phyloP scores from a whole-genome alignment of 106 monocot species.

The Dioscorea alata region DNA sequence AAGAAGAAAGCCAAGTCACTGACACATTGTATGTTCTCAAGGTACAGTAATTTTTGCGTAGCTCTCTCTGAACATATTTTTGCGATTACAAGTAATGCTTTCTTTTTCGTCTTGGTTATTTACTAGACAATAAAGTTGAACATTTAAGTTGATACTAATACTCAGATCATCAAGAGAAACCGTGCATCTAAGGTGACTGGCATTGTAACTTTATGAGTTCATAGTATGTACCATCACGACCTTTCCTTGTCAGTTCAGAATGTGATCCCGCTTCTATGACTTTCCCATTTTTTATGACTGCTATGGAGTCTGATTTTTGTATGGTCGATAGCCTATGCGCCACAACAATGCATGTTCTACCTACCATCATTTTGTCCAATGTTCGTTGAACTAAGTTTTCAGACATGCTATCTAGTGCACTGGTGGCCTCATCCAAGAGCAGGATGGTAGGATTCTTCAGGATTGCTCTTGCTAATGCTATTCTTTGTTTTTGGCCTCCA shows the following conservation, averaged over 20 bases:
- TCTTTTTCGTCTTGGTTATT: background rate
- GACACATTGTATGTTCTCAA: background rate
- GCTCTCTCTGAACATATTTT: background rate
- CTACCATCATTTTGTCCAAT: constrained; percentile 25
- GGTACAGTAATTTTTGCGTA: background rate
- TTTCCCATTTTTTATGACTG: constrained; percentile 22
- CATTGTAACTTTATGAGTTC: constrained; percentile 19
- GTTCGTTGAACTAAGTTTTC: constrained; percentile 35
- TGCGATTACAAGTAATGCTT: background rate
- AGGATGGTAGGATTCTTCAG: constrained; percentile 24
- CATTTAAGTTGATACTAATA: too few species aligned
- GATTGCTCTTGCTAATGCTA: constrained; percentile 29
- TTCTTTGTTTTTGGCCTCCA: constrained; percentile 43
- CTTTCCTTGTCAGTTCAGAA: constrained; percentile 6
- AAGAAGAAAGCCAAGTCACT: constrained; percentile 2
- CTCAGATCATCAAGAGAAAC: too few species aligned
- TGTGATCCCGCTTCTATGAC: constrained; percentile 21
- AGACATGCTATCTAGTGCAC: constrained; percentile 28
- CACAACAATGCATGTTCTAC: constrained; percentile 32
- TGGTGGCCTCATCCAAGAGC: constrained; percentile 39
- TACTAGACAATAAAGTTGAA: too few species aligned
- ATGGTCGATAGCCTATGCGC: constrained; percentile 31
- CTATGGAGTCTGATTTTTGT: constrained; percentile 21
- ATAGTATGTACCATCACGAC: constrained; percentile 9
- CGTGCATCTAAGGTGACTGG: too few species aligned